phyloP scores from a whole-genome alignment of 208 protist genomes.

The Herpetomonas tarakana region DNA sequence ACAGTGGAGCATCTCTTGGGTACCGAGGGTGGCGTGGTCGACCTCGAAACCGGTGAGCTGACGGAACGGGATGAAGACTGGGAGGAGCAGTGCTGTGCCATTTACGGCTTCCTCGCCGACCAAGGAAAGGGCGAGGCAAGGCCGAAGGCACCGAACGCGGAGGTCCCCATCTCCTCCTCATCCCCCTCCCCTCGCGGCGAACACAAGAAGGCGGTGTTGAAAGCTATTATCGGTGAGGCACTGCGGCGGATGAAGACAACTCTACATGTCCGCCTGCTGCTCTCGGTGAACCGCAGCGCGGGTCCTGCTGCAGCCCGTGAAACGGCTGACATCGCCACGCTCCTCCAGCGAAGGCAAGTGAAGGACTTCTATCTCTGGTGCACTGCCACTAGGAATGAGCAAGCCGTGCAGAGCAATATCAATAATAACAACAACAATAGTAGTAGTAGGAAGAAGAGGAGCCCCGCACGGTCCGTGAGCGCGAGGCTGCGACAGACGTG shows the following conservation, averaged over 20 bases:
- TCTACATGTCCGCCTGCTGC: conserved; percentile 78
- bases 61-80: conserved; percentile 8
- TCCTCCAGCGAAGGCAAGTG: conserved; percentile 43
- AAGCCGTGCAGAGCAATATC: background rate
- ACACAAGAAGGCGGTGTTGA: background rate
- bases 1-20: conserved; percentile 66
- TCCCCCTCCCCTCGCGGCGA: too few relatives aligned
- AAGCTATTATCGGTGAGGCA: background rate
- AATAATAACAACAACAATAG: too few relatives aligned
- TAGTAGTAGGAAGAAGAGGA: too few relatives aligned
- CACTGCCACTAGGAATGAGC: background rate
- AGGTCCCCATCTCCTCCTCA: too few relatives aligned
- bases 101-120: conserved; percentile 16
- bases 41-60: conserved; percentile 57
- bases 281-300: conserved; percentile 70
- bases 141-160: background rate
- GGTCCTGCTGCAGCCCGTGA: conserved; percentile 25
- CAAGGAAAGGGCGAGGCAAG: background rate
- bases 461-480: background rate
- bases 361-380: conserved; percentile 36
- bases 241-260: background rate
- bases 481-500: conserved; percentile 42
- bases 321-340: conserved; percentile 39
- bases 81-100: conserved; percentile 6
- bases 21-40: conserved; percentile 43